Evolutionary conservation across 2,329 filamentous ascomycete species (phyloP).

Genomic region (Trichoderma sp.): DNA sequence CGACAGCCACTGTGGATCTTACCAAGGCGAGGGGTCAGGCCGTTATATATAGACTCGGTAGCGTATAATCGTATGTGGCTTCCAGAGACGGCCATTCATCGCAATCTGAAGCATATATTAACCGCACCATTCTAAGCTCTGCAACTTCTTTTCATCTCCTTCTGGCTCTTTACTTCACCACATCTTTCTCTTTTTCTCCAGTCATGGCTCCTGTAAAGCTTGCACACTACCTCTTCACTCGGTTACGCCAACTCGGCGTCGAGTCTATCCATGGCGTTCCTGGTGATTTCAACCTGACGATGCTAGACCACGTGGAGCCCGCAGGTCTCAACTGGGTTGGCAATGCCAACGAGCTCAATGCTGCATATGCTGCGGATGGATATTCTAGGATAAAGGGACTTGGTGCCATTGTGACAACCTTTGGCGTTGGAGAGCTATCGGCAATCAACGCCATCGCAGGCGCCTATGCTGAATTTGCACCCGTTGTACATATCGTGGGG

Average conservation of each 20-base stretch:
- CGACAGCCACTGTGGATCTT: not conserved
- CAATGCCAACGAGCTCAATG: not conserved
- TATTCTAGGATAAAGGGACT: not conserved
- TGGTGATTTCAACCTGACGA: not conserved
- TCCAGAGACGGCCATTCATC: not conserved
- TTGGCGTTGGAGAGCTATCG: not conserved
- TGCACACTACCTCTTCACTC: not conserved
- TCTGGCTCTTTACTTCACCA: not conserved
- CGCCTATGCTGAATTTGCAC: not conserved
- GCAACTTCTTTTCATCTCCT: not conserved
- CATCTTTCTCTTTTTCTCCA: not conserved
- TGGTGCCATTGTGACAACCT: not conserved
- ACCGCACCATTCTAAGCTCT: not conserved
- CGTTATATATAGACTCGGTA: not conserved
- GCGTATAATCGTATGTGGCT: not conserved
- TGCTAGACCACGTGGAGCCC: not conserved
- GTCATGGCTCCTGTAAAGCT: not conserved
- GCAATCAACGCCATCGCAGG: not conserved
- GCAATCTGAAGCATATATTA: not conserved
- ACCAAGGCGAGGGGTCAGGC: not conserved
- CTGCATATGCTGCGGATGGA: not conserved
- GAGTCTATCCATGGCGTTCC: not conserved
- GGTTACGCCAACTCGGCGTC: not conserved
- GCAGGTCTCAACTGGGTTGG: not conserved
- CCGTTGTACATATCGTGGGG: not conserved